phyloP scores from a whole-genome alignment of 2,329 filamentous ascomycete species.

The Trichothecium sympodiale region DNA sequence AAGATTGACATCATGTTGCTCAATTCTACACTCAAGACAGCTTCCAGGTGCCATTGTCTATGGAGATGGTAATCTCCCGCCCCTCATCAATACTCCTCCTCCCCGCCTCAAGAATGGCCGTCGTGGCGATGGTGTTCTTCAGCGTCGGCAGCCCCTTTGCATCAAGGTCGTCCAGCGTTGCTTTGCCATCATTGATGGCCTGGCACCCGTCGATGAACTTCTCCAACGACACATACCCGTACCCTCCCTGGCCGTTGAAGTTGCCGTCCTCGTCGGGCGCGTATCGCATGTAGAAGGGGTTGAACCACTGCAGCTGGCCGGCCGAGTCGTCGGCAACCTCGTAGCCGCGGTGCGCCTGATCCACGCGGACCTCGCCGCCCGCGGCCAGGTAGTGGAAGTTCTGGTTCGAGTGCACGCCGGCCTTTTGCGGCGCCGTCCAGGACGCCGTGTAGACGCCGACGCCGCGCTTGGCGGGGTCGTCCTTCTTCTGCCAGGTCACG shows the following conservation, averaged over 20 bases:
- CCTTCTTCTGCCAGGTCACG: conserved; percentile 74
- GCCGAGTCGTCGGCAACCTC: conserved; percentile 77
- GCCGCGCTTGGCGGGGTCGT: conserved; percentile 57
- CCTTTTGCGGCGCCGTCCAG: conserved; percentile 87
- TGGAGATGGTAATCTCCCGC: conserved; percentile 63
- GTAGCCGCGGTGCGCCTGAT: conserved; percentile 91
- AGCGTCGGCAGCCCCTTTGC: conserved; percentile 73
- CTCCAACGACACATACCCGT: conserved; percentile 89
- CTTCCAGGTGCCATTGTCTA: conserved; percentile 56
- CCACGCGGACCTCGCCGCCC: conserved; percentile 75
- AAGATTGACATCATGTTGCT: no score
- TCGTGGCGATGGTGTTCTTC: conserved; percentile 81
- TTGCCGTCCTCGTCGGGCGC: conserved; percentile 91
- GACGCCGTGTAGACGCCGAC: conserved; percentile 88
- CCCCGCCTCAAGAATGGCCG: conserved; percentile 82
- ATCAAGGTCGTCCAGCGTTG: conserved; percentile 68
- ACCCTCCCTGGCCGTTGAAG: conserved; percentile 82
- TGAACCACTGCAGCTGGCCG: conserved; percentile 70
- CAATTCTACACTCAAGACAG: conserved; percentile 23
- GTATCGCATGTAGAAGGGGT: conserved; percentile 94
- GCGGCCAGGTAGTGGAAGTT: conserved; percentile 91
- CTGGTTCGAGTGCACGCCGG: conserved; percentile 92
- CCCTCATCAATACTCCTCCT: conserved; percentile 75
- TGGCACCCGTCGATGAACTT: conserved; percentile 88
- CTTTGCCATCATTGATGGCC: conserved; percentile 61